A percentile compares a stretch with the other conserved stretches of the same genome.
Evolutionary conservation across 129 eudicot genomes (phyloP).

Genomic region (sunflower (Helianthus annuus)): HanXRQr2.0-SUNRISE NC_035444.2:7153261-7153760

Average conservation of each 20-base stretch:
- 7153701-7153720: constrained; percentile 8
- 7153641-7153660: background rate
- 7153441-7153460: background rate
- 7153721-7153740: background rate
- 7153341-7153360: too few relatives aligned
- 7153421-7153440: background rate
- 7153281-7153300: too few relatives aligned
- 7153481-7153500: constrained; percentile 1
- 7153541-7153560: background rate
- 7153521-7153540: background rate
- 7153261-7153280: too few relatives aligned
- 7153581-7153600: background rate
- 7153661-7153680: background rate
- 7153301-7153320: too few relatives aligned
- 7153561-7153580: background rate
- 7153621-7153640: constrained; percentile 1
- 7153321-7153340: too few relatives aligned
- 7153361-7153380: too few relatives aligned
- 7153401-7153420: background rate
- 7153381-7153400: background rate
- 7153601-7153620: constrained; percentile 10
- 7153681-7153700: background rate
- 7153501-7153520: background rate
- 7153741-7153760: background rate
- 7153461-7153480: background rate